Evolutionary conservation across 164 flowering plant genomes (phyloP), one percentile per base, ranked within the genome.

Genomic region (Magnolia officinalis): DNA sequence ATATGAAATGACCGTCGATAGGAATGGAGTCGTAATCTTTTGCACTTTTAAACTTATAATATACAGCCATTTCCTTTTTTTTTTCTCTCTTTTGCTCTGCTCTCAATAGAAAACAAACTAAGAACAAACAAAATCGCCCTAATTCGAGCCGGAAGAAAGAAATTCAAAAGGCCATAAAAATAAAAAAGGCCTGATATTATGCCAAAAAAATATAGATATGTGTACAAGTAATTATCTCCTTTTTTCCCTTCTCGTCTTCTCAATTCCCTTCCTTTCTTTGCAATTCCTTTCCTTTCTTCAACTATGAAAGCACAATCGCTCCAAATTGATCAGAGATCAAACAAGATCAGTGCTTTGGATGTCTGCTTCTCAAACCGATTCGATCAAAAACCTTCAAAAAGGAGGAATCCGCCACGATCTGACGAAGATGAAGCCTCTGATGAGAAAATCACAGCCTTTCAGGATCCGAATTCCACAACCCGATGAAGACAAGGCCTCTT

Each of bases 31-130:
- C 97, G 80, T 82, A 94, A 89, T 93, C 99, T 90, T 89, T 96
- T 65, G 99, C 98, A 93, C 99, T 96, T 90, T 94, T 96, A 83
- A 96, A 96, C 86, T 96, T 94, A 85, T 90, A 96, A 87, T 94
- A 91, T 65, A 96, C 94, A 70, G 99, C 96, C 99, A 94, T 85
- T 65, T 69, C 72, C 75, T 69, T 55, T 74, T 77, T 77, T 77
- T 76, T 52, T 18, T 18, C 58, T 61, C 49, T 68, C 72, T 70
- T 70, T 70, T 70, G 0, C 76, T 74, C 59, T 74, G 23, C 64
- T 31, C 20, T 59, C 13, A 59, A 24, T 24, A 59, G 9, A 58
- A 72, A 4, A 73, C 13, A 45, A 59, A 73, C 66, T 23, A 59
- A 2, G 26, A 10, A 73, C 26, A 45, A 73, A 73, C 29, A 37